phyloP scores from a whole-genome alignment of 2,329 filamentous ascomycete genomes.

The Cercospora canescens region DNA sequence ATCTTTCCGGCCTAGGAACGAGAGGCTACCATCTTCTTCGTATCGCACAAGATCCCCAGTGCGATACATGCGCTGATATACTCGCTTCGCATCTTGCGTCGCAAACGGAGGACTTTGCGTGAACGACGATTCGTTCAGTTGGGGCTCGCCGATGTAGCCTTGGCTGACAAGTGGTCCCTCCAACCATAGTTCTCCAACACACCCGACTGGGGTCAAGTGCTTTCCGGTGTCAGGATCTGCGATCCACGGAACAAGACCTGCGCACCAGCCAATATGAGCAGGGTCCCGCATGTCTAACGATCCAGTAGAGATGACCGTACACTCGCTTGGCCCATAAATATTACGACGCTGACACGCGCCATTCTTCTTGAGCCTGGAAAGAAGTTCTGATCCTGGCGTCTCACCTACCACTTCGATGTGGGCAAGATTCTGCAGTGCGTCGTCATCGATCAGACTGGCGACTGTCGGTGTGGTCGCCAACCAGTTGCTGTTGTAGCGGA shows the following conservation, averaged over 20 bases:
- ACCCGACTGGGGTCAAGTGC: constrained; percentile 5
- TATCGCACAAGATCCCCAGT: constrained; percentile 32
- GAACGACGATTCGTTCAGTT: background rate
- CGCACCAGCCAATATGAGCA: background rate
- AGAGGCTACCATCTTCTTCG: constrained; percentile 37
- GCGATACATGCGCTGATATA: background rate
- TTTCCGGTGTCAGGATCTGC: background rate
- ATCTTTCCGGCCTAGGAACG: constrained; percentile 26
- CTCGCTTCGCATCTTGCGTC: constrained; percentile 38
- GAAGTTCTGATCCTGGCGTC: background rate
- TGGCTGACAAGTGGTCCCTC: constrained; percentile 48
- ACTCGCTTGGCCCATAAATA: constrained; percentile 7
- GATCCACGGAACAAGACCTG: background rate
- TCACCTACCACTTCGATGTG: constrained; percentile 6
- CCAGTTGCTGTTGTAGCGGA: background rate
- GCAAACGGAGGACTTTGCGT: background rate
- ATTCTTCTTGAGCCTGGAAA: background rate
- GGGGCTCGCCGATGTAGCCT: constrained; percentile 40
- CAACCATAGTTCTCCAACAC: constrained; percentile 45
- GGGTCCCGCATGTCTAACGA: background rate
- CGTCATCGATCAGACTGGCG: background rate
- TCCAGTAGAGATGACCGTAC: background rate
- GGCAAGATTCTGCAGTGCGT: background rate
- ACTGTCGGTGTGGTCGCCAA: background rate
- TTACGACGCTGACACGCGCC: background rate